A percentile compares a stretch with the other conserved stretches of the same genome.
phyloP scores from a whole-genome alignment of 805 yeast species.

The Kockiozyma suomiensis region DNA sequence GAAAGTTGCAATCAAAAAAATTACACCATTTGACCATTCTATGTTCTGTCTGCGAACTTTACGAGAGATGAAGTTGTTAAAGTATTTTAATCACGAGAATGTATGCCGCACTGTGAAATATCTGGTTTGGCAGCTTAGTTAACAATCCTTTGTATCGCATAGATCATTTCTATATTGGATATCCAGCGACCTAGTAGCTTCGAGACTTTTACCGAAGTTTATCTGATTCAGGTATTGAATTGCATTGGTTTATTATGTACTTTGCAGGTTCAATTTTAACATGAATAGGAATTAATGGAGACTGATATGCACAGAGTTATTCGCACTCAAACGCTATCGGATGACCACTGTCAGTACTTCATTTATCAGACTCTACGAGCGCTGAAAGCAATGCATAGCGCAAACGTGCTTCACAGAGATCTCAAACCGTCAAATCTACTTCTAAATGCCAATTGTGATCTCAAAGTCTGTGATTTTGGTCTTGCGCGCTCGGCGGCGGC shows the following conservation, averaged over 20 bases:
- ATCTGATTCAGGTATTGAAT: slow-evolving; percentile 52
- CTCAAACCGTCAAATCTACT: slow-evolving; percentile 86
- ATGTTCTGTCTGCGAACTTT: slow-evolving; percentile 87
- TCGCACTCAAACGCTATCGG: slow-evolving; percentile 77
- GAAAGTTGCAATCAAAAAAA: slow-evolving; percentile 93
- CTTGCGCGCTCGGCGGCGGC: slow-evolving; percentile 66
- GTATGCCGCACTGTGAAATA: slow-evolving; percentile 12
- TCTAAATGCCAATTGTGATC: slow-evolving; percentile 88
- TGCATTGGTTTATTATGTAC: background rate
- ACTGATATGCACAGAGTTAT: slow-evolving; percentile 84
- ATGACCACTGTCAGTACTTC: slow-evolving; percentile 93
- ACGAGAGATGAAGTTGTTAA: slow-evolving; percentile 83
- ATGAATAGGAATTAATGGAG: slow-evolving; percentile 78
- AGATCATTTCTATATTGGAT: slow-evolving; percentile 81
- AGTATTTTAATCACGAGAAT: slow-evolving; percentile 92
- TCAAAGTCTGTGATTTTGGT: slow-evolving; percentile 93
- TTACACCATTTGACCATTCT: slow-evolving; percentile 86
- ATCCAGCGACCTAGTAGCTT: slow-evolving; percentile 80
- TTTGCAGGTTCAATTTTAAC: background rate
- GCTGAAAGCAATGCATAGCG: slow-evolving; percentile 85
- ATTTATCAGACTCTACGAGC: slow-evolving; percentile 90
- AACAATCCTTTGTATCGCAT: background rate
- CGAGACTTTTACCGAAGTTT: slow-evolving; percentile 82
- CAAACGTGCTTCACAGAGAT: slow-evolving; percentile 93
- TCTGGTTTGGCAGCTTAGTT: background rate